Conservation (phyloP, 139 green algal genomes). For the Cymbomonas tetramitiformis region DNA sequence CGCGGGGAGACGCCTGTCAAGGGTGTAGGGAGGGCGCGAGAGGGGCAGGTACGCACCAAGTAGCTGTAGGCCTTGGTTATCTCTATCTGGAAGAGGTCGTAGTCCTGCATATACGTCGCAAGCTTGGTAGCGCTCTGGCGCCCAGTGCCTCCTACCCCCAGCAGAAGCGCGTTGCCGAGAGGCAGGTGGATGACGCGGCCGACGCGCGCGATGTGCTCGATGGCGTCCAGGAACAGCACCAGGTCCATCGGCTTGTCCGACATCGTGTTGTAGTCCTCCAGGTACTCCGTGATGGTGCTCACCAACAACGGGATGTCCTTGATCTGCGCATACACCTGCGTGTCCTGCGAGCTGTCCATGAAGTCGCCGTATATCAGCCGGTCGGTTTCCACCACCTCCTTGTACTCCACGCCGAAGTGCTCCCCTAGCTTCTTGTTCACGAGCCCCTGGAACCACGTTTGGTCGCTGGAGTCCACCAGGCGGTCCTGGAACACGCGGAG, state of each 20-base stretch:
- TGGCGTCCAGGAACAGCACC: conserved; percentile 64
- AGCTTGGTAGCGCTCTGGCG: conserved; percentile 48
- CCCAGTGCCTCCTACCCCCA: conserved; percentile 50
- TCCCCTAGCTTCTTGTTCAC: conserved; percentile 20
- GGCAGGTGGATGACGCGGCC: conserved; percentile 42
- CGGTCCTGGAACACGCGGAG: conserved; percentile 54
- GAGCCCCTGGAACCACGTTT: conserved; percentile 41
- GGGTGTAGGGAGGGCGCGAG: too few relatives aligned
- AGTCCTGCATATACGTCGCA: conserved; percentile 49
- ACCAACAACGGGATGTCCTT: conserved; percentile 40
- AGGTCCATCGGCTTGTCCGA: conserved; percentile 53
- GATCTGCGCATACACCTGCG: conserved; percentile 40
- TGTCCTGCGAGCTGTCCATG: conserved; percentile 44
- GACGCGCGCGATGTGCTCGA: conserved; percentile 54
- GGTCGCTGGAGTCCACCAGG: conserved; percentile 54
- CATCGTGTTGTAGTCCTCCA: conserved; percentile 64
- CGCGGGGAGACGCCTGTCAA: too few relatives aligned
- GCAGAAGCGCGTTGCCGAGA: conserved; percentile 52
- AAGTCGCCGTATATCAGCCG: conserved; percentile 56
- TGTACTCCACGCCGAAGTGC: conserved; percentile 3
- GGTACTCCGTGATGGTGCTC: conserved; percentile 47
- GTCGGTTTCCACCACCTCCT: conserved; percentile 24
- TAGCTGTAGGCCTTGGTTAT: conserved; percentile 49
- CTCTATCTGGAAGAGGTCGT: conserved; percentile 47
- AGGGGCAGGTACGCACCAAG: too few relatives aligned